Evolutionary conservation across 202 grass and related monocot genomes (phyloP), one percentile per base, ranked within the genome.

Genomic region (Bolboschoenoplectus hybrid): DNA sequence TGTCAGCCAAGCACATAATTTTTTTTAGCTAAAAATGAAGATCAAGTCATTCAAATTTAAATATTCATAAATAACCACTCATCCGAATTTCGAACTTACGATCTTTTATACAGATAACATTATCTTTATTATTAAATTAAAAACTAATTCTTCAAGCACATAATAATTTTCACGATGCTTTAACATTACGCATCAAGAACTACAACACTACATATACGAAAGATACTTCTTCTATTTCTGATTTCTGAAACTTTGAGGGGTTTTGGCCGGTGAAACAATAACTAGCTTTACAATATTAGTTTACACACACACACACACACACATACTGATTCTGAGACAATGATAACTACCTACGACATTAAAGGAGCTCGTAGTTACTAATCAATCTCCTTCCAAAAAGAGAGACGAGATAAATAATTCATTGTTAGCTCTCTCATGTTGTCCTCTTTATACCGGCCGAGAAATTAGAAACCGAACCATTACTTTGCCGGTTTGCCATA

Each of bases 321-420:
- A 50, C 44, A n/a, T 41, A 44, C 45, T 9, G 71, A 49, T 10
- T 34, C 71, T 32, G 45, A 51, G 71, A 74, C 71, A 51, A 52
- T 74, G 71, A 50, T 74, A 74, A 74, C 71, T 74, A 74, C 71
- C 46, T 51, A 51, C n/a, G 67, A 70, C 67, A 44, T 70, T 44
- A 70, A 70, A 43, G 66, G 6, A 2, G 6, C 63, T 70, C 12
- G 67, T 17, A n/a, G 39, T 70, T 44, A 44, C 44, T 70, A 7
- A 44, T 43, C 43, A 7, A 44, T 43, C 43, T 47, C 19, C 45
- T 34, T 50, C 44, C n/a, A 49, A 51, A 50, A 50, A 1, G 70
- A 10, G 45, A 74, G 70, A 74, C 9, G 26, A 26, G 26, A 71
- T 45, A 46, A 71, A 19, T 63, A n/a, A 67, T 16, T 67, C 32